Conservation (phyloP, 169 alveolate genomes). For the Plasmodium coatneyi region DNA sequence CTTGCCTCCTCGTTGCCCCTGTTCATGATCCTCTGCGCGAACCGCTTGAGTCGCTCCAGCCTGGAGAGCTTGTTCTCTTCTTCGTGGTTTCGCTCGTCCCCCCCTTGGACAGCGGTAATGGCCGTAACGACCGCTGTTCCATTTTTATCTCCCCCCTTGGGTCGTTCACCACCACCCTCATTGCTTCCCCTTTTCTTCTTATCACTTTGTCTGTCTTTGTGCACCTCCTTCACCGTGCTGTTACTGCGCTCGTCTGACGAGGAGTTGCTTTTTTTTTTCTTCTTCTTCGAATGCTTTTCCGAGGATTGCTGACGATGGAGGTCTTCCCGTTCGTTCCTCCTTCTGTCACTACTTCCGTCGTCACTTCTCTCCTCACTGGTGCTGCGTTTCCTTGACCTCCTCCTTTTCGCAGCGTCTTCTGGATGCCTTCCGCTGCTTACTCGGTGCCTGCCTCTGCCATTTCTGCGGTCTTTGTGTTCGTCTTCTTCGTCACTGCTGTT, state of each 20-base stretch:
- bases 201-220: neutral
- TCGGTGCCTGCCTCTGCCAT: neutral
- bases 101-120: slow-evolving; percentile 21
- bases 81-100: neutral
- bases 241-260: neutral
- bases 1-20: neutral
- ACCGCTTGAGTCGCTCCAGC: slow-evolving; percentile 37
- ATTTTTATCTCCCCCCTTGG: slow-evolving; percentile 68
- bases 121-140: slow-evolving; percentile 2
- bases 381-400: neutral
- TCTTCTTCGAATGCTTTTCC: neutral
- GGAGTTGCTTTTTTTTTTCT: neutral
- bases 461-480: neutral
- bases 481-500: neutral
- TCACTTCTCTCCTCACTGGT: neutral
- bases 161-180: slow-evolving; percentile 14
- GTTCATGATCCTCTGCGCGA: slow-evolving; percentile 38
- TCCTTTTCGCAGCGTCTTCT: neutral
- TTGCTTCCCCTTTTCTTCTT: neutral
- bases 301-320: neutral
- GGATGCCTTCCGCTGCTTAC: neutral
- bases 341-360: neutral
- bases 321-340: slow-evolving; percentile 11
- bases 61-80: slow-evolving; percentile 18
- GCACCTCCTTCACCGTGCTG: neutral